Conservation (phyloP, 441 rosid genomes). For the Raphanus hybrid region DNA sequence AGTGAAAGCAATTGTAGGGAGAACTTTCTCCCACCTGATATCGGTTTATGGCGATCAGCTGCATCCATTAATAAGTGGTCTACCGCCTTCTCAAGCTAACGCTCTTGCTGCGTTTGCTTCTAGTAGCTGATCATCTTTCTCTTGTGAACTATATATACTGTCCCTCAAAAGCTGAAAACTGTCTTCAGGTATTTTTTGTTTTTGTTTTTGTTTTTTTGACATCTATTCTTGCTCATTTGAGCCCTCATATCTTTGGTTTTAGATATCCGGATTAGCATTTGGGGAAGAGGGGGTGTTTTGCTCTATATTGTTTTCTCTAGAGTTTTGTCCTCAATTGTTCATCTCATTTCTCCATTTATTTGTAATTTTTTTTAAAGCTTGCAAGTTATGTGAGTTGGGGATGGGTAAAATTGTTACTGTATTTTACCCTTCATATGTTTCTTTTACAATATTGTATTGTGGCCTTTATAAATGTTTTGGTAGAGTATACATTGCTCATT, state of each 20-base stretch:
- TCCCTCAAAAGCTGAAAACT: background rate
- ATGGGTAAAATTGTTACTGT: slow-evolving; percentile 18
- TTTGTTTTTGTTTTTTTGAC: background rate
- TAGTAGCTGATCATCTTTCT: slow-evolving; percentile 47
- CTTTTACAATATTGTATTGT: background rate
- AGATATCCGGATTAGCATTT: background rate
- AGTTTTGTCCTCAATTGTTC: slow-evolving; percentile 32
- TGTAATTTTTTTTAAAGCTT: background rate
- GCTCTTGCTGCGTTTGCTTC: slow-evolving; percentile 82
- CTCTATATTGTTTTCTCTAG: slow-evolving; percentile 7
- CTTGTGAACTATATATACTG: slow-evolving; percentile 5
- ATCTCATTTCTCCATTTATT: slow-evolving; percentile 17
- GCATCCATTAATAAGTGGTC: slow-evolving; percentile 75
- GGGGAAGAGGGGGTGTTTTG: background rate
- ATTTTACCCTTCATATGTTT: background rate
- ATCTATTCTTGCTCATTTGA: slow-evolving; percentile 17
- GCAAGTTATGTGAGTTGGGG: slow-evolving; percentile 26
- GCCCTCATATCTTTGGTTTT: background rate
- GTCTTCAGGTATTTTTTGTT: background rate
- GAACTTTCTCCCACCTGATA: slow-evolving; percentile 82
- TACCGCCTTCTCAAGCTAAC: slow-evolving; percentile 85
- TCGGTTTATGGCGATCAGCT: slow-evolving; percentile 86
- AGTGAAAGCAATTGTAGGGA: slow-evolving; percentile 87
- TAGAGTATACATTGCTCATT: background rate
- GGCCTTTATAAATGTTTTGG: background rate